Base-by-base conservation (phyloP, 75 land plant genomes). In the Cryptomeria japonica region DNA sequence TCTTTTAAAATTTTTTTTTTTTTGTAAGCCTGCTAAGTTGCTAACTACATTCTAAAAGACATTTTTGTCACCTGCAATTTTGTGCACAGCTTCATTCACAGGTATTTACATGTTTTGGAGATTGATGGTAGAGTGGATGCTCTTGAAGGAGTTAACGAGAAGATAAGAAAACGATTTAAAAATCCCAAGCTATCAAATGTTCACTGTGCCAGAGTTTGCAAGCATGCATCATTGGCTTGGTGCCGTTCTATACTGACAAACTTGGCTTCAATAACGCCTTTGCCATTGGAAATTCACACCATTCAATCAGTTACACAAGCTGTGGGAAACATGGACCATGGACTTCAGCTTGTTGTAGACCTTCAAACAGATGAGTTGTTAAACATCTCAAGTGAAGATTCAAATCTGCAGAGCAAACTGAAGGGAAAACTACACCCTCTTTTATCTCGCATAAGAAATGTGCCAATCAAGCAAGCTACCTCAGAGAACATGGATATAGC, bases 141-240 rank as follows among this genome's bases (percentile, higher is more conserved):
- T 1, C 94, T 98, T 37, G 99, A 98, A 94, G 91, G 80, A 87
- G 93, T 96, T 73, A 97, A 96, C 90, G 99, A 98, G 92, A 97
- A 92, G 86, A 93, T 98, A 47, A 89, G 98, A 42, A 98, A 96
- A 93, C 97, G 99, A 41, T 97, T 97, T 86, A 98, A 98, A 88
- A 96, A 92, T 88, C 96, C 96, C 37, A 98, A 97, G 86, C 90
- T 98, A 83, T 89, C 96, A 22, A 95, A 91, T 68, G 90, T 86
- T 86, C 91, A 88, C 87, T 94, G 90, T 89, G 94, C 95, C 39
- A 95, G 90, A 88, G 92, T 98, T 46, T 98, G 94, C 90, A 93
- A 92, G 92, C 99, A 98, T 93, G 99, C 99, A 78, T 94, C 96
- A 34, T 61, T 94, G 61, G 96, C 99, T 73, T 98, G 98, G 98